Base-by-base conservation (phyloP, 139 green algal species). In the Ettlia oleoabundans region DNA sequence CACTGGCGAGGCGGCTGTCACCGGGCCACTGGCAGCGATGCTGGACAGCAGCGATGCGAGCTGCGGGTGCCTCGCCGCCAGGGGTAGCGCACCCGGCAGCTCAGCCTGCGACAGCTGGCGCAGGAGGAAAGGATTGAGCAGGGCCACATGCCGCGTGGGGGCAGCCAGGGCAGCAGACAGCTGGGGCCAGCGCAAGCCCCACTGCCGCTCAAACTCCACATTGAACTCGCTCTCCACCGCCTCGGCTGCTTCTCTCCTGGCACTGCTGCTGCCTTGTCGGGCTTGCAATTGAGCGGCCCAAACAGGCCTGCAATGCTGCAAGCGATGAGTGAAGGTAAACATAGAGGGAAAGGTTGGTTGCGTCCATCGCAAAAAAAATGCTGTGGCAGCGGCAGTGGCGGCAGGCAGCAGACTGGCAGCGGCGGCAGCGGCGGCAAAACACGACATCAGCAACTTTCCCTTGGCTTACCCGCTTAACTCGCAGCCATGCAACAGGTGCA, bases 91-190 rank as follows among this genome's bases (percentile, higher is more conserved):
- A n/a, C 69, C 69, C 1, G 69, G 69, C 69, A 76, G 69, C 24
- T 76, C 69, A 9, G 6, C n/a, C 1, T n/a, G 6, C 0, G 69
- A 26, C 1, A 37, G 28, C 4, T 38, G 42, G 15, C 69, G 69
- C n/a, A 8, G 41, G 2, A 71, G 13, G 26, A 81, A 81, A 24
- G 55, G 21, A 38, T 81, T 81, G 37, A 62, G 74, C 58, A 81
- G 74, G 26, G 74, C 74, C 2, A 81, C 74, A 21, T 81, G 74
- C 13, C 74, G 33, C 0, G 74, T 81, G 58, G 74, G 74, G 7
- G 21, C 32, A 21, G 55, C 74, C 53, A 81, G 26, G 0, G 53
- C 74, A 8, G 74, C 58, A n/a, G 18, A 41, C n/a, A 81, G 74
- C 9, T 18, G 37, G 8, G 3, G 37, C 74, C 74, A 81, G 55